Conservation (phyloP, 495 filamentous ascomycete species). For the Acidomyces sp. region DNA sequence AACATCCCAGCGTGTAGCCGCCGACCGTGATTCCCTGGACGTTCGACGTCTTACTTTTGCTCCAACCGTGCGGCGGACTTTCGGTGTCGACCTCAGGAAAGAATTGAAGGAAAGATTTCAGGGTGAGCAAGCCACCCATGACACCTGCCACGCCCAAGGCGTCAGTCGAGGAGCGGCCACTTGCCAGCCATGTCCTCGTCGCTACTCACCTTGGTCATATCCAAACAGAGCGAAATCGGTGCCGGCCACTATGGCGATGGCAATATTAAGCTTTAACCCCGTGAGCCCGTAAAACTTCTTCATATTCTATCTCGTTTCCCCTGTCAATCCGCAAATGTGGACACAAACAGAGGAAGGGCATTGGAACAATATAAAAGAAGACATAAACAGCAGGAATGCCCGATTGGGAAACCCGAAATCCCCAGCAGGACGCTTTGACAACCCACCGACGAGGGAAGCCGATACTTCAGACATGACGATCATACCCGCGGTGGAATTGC, state of each 20-base stretch:
- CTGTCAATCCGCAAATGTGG: no score
- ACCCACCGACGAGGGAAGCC: no score
- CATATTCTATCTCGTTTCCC: no score
- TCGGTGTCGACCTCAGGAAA: slow-evolving; percentile 26
- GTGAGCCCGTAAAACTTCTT: slow-evolving; percentile 45
- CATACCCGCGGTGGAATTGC: no score
- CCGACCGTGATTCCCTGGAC: slow-evolving; percentile 41
- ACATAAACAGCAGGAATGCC: no score
- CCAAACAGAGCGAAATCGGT: slow-evolving; percentile 45
- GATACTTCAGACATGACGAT: no score
- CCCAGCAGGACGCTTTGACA: no score
- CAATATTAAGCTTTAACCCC: slow-evolving; percentile 51
- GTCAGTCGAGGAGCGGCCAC: neutral
- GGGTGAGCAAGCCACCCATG: slow-evolving; percentile 26
- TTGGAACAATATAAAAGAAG: no score
- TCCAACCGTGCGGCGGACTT: slow-evolving; percentile 20
- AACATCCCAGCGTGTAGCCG: slow-evolving; percentile 62
- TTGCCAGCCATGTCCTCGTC: neutral
- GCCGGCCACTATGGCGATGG: slow-evolving; percentile 54
- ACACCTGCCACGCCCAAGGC: slow-evolving; percentile 19
- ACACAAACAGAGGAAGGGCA: no score
- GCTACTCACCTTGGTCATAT: slow-evolving; percentile 17
- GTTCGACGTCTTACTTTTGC: slow-evolving; percentile 20
- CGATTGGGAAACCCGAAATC: no score
- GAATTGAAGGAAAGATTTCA: slow-evolving; percentile 20